phyloP scores from a whole-genome alignment of 768 basidiomycete genomes.

The Mycena indigotica region DNA sequence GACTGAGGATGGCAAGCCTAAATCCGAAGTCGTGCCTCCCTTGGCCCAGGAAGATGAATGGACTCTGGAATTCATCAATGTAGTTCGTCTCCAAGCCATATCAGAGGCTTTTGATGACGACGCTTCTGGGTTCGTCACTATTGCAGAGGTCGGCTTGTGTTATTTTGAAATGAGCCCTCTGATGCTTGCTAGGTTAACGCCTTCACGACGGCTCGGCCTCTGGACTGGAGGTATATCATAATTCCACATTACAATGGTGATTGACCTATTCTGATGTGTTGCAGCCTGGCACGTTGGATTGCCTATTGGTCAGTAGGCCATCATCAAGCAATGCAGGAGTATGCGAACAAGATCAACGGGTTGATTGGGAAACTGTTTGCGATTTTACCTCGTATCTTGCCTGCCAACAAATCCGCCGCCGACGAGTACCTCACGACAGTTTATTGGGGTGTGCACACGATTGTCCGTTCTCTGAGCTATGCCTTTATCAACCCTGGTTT shows the following conservation, averaged over 20 bases:
- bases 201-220: not conserved
- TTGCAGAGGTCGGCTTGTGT: not conserved
- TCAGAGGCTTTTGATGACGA: not conserved
- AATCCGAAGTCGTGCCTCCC: not conserved
- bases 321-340: constrained; percentile 5
- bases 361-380: constrained; percentile 13
- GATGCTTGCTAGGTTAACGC: too few relatives aligned
- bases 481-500: constrained; percentile 2
- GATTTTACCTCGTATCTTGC: not conserved
- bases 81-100: not conserved
- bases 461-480: not conserved
- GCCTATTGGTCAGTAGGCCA: constrained; percentile 16
- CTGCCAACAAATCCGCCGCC: constrained; percentile 4
- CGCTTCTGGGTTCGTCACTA: not conserved
- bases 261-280: not conserved
- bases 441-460: not conserved
- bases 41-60: not conserved
- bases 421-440: constrained; percentile 4
- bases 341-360: constrained; percentile 5
- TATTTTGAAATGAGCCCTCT: too few relatives aligned
- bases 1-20: not conserved
- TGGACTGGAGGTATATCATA: not conserved
- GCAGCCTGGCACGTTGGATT: constrained; percentile 13
- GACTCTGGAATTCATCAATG: not conserved
- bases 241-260: not conserved